Evolutionary conservation across 495 filamentous ascomycete species (phyloP).

Genomic region (Penicillium lividum): DNA sequence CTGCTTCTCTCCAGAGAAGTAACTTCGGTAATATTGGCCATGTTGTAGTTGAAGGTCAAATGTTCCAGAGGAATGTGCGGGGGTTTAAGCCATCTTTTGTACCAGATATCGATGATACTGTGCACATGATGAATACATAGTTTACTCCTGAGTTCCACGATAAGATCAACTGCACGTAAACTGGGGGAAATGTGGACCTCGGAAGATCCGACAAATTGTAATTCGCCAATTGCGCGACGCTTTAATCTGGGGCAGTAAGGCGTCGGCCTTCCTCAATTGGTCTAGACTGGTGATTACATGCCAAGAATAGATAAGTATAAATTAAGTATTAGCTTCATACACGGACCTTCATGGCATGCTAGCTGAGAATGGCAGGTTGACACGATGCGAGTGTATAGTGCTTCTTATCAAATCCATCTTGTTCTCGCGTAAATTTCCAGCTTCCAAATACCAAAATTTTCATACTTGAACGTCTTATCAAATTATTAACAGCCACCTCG

Average conservation of each 20-base stretch:
- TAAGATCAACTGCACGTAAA: background rate
- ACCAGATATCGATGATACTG: background rate
- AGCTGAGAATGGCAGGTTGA: conserved; percentile 8
- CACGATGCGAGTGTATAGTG: background rate
- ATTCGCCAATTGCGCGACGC: background rate
- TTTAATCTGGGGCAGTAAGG: background rate
- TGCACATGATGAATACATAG: background rate
- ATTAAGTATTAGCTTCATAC: background rate
- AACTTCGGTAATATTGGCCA: conserved; percentile 10
- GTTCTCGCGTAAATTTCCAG: background rate
- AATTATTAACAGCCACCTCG: background rate
- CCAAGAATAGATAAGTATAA: background rate
- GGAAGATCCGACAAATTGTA: background rate
- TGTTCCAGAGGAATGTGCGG: background rate
- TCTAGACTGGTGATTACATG: background rate
- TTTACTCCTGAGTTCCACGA: background rate
- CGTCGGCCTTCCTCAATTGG: conserved; percentile 18
- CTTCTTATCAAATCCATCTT: background rate
- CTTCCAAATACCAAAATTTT: background rate
- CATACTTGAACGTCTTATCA: background rate
- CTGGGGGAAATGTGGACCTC: background rate
- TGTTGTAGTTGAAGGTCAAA: conserved; percentile 2
- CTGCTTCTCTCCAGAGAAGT: conserved; percentile 7
- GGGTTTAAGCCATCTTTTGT: background rate
- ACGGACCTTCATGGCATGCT: background rate